A percentile compares a stretch with the other conserved stretches of the same genome.
Evolutionary conservation across 305 asterid species (phyloP).

Genomic region (Fraxinus angustifolia): DNA sequence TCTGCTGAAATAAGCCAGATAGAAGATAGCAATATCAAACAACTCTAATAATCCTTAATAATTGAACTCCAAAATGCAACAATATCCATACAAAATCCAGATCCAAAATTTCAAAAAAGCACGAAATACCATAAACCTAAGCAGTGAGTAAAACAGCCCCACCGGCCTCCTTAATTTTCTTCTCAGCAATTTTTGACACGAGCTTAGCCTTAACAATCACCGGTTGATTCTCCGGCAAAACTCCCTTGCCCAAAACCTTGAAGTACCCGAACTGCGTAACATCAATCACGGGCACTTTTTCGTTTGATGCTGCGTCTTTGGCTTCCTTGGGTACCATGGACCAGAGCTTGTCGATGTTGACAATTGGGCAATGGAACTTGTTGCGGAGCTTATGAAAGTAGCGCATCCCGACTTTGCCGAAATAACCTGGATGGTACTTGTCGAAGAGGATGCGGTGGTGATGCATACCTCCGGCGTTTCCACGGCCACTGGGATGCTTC

Average conservation of each 20-base stretch:
- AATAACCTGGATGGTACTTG: slow-evolving; percentile 27
- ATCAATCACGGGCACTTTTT: background rate
- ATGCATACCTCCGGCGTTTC: slow-evolving; percentile 29
- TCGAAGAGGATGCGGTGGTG: slow-evolving; percentile 32
- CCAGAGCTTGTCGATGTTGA: slow-evolving; percentile 32
- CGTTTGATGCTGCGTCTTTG: slow-evolving; percentile 25
- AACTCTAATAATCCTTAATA: background rate
- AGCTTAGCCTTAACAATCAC: slow-evolving; percentile 2
- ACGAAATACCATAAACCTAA: background rate
- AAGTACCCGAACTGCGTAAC: background rate
- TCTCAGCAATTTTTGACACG: slow-evolving; percentile 1
- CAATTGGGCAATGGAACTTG: slow-evolving; percentile 30
- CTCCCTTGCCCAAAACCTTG: background rate
- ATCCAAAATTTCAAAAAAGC: background rate
- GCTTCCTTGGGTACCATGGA: slow-evolving; percentile 22
- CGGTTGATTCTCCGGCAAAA: background rate
- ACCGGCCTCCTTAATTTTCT: slow-evolving; percentile 6
- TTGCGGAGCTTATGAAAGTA: slow-evolving; percentile 32
- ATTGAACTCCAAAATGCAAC: background rate
- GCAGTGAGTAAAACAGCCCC: slow-evolving; percentile 10
- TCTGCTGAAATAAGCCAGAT: background rate
- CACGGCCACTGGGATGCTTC: slow-evolving; percentile 25
- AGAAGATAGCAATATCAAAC: background rate
- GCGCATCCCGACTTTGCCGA: slow-evolving; percentile 26
- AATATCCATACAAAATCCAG: background rate